These are phyloP conservation scores for Macrophomina tecta DNA, from an alignment of 2,329 filamentous ascomycete genomes.

Conservation along the genomic window DNA sequence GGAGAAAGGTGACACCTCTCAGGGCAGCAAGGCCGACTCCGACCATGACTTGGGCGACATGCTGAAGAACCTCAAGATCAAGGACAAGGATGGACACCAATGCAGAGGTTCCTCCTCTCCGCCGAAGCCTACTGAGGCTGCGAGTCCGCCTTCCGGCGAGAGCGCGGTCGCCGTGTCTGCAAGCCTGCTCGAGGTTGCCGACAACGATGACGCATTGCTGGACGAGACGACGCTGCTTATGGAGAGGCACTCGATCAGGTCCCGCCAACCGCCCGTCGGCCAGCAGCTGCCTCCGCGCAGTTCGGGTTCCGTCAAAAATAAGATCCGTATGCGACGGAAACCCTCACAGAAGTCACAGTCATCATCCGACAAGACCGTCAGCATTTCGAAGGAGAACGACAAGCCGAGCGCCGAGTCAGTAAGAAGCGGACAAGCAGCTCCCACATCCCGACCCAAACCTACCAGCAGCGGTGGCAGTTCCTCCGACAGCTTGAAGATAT, in stretches of 20 bases:
- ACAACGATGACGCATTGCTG: conserved; percentile 13
- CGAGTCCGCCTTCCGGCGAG: not conserved
- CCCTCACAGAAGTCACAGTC: conserved; percentile 26
- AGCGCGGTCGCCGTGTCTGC: not conserved
- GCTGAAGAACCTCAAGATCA: conserved; percentile 26
- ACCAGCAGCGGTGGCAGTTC: conserved; percentile 6
- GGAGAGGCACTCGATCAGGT: conserved; percentile 9
- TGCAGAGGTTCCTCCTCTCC: conserved; percentile 5
- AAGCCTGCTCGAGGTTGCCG: conserved; percentile 6
- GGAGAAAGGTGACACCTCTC: conserved; percentile 23
- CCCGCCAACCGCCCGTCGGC: not conserved
- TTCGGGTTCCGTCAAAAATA: conserved; percentile 38
- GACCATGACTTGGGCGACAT: conserved; percentile 8
- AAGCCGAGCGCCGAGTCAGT: conserved; percentile 26
- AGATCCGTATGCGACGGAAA: conserved; percentile 41
- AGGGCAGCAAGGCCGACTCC: conserved; percentile 2
- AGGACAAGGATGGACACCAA: conserved; percentile 6
- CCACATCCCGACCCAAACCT: not conserved
- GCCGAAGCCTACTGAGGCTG: not conserved
- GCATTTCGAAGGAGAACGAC: conserved; percentile 33
- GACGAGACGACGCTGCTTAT: conserved; percentile 12
- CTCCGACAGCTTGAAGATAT: conserved; percentile 29
- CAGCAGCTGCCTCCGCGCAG: not conserved
- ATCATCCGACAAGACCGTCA: conserved; percentile 34
- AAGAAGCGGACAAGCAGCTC: not conserved